Conservation (phyloP, 805 yeast species). For the Schwanniomyces pseudopolymorphus region DNA sequence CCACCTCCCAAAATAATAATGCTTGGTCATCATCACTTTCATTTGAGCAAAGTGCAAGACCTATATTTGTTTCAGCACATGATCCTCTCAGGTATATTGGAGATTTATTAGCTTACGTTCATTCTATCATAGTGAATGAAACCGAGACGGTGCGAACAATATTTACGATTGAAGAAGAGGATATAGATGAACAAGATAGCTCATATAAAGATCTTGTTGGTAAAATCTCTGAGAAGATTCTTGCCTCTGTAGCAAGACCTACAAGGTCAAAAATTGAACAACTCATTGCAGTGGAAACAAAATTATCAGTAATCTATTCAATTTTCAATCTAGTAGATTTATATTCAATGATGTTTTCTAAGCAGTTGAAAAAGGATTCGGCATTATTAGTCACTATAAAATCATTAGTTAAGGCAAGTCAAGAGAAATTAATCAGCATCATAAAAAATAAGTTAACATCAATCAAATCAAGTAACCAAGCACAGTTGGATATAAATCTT, state of each 20-base stretch:
- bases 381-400: conserved; percentile 22
- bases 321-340: conserved; percentile 64
- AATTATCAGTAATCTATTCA: conserved; percentile 53
- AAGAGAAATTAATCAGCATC: conserved; percentile 24
- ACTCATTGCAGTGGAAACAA: conserved; percentile 62
- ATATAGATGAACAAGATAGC: conserved; percentile 18
- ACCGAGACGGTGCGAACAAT: conserved; percentile 69
- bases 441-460: conserved; percentile 31
- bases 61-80: conserved; percentile 65
- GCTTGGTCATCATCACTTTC: conserved; percentile 2
- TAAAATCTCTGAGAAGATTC: conserved; percentile 47
- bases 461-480: conserved; percentile 34
- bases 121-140: conserved; percentile 83
- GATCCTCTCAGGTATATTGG: conserved; percentile 84
- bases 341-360: conserved; percentile 67
- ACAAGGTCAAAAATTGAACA: conserved; percentile 66
- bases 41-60: conserved; percentile 25
- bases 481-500: conserved; percentile 41
- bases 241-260: conserved; percentile 58
- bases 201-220: conserved; percentile 26
- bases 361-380: conserved; percentile 29
- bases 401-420: conserved; percentile 23
- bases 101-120: conserved; percentile 85
- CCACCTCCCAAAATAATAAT: conserved; percentile 3
- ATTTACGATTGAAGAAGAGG: conserved; percentile 32